These are phyloP conservation scores for Suhomyces guaymorum DNA, from an alignment of 1,139 yeast genomes.

Conservation along the genomic window DNA sequence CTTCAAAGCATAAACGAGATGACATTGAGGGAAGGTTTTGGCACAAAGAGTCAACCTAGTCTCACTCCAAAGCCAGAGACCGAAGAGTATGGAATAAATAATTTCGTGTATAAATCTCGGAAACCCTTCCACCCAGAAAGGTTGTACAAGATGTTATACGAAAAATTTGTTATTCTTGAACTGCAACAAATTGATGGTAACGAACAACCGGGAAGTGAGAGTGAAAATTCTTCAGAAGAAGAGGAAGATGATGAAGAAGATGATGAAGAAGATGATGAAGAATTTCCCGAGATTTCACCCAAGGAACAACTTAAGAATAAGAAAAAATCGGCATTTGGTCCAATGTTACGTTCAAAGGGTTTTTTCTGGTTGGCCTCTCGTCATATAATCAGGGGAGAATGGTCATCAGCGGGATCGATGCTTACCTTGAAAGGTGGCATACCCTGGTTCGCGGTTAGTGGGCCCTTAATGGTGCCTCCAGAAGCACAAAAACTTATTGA, in stretches of 20 bases:
- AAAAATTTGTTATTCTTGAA: slow-evolving; percentile 36
- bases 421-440: slow-evolving; percentile 44
- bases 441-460: slow-evolving; percentile 47
- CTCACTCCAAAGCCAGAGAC: slow-evolving; percentile 31
- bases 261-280: slow-evolving; percentile 22
- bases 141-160: slow-evolving; percentile 33
- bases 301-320: slow-evolving; percentile 31
- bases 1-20: slow-evolving; percentile 44
- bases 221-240: slow-evolving; percentile 11
- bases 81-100: slow-evolving; percentile 45
- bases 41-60: slow-evolving; percentile 21
- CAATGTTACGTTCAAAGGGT: slow-evolving; percentile 44
- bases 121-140: slow-evolving; percentile 48
- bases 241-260: slow-evolving; percentile 16
- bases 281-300: slow-evolving; percentile 22
- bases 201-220: slow-evolving; percentile 12
- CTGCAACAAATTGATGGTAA: slow-evolving; percentile 13
- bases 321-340: slow-evolving; percentile 36
- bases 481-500: slow-evolving; percentile 31
- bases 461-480: slow-evolving; percentile 34
- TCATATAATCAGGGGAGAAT: slow-evolving; percentile 42
- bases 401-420: slow-evolving; percentile 50
- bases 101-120: slow-evolving; percentile 40
- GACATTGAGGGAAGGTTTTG: slow-evolving; percentile 37
- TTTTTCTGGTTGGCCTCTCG: slow-evolving; percentile 51